Conservation (phyloP, 257 asterid genomes). For the Solanum megistacrolobum region DNA sequence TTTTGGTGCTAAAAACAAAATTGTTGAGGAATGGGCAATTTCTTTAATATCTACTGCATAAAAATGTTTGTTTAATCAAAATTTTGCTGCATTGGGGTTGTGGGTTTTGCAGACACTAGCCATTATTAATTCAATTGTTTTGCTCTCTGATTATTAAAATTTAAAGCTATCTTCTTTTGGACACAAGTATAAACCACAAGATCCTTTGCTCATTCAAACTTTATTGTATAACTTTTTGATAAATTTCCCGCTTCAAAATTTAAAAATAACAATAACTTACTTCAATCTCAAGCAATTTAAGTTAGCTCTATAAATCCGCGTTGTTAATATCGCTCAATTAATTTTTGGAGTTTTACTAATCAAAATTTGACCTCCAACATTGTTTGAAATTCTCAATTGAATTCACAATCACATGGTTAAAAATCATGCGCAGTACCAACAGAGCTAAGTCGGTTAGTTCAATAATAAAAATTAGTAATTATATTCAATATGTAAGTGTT, state of each 20-base stretch:
- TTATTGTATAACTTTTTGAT: background rate
- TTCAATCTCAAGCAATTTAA: background rate
- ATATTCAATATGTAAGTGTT: too few relatives aligned
- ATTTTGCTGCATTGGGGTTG: conserved; percentile 13
- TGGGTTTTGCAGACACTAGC: background rate
- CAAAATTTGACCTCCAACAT: too few relatives aligned
- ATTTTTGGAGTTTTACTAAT: too few relatives aligned
- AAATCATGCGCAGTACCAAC: conserved; percentile 25
- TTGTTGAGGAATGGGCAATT: conserved; percentile 34
- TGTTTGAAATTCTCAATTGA: too few relatives aligned
- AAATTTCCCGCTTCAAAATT: background rate
- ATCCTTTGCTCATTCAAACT: background rate
- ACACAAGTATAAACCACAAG: background rate
- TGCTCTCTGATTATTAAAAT: background rate
- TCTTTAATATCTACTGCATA: conserved; percentile 13
- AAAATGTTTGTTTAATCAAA: conserved; percentile 15
- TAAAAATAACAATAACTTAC: background rate
- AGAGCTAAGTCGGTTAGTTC: background rate
- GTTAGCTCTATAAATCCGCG: background rate
- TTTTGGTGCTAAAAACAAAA: conserved; percentile 24
- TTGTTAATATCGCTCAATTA: background rate
- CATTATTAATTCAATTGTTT: background rate
- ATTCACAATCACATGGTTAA: too few relatives aligned
- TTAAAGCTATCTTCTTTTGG: background rate
- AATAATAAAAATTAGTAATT: too few relatives aligned